Base-by-base conservation (phyloP, 2,329 filamentous ascomycete genomes). In the Aureobasidium sp. region DNA sequence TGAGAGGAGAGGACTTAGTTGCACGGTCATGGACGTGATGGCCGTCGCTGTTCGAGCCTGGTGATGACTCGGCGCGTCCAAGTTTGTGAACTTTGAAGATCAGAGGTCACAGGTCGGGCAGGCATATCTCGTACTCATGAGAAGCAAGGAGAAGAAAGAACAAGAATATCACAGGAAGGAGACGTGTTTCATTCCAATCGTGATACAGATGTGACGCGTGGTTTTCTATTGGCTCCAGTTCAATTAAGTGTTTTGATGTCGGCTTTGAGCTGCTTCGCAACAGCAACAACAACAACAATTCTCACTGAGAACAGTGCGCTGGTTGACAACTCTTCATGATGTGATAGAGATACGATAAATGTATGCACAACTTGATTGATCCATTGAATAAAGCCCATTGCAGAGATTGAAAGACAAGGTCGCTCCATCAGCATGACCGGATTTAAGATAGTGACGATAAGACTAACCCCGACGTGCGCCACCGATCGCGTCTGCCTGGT, bases 401-500 rank as follows among this genome's bases (percentile, higher is more conserved):
- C 17, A n/a, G 14, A 11, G 8, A 29, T 29, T 24, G 19, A 31
- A 17, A 19, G 24, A 17, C 52, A 56, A 24, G 39, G 52, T 56
- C 5, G 1, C 11, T 5, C n/a, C 15, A 11, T 12, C 6, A 1
- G 11, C 52, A 40, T 3, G 5, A 15, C 4, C 37, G 52, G 52
- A 19, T 15, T n/a, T 44, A 56, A 44, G 52, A 56, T 54, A 54
- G 9, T 1, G 2, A 29, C 50, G 53, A 44, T 57, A 57, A 58
- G 29, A 22, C 1, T 0, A 12, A 39, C 49, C 24, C 22, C 33
- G 39, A 40, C 54, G 24, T n/a, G 4, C 24, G 54, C 54, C 54
- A 58, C 54, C 56, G 44, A 19, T 49, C 44, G 44, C 44, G 42
- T 49, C 44, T 59, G 56, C 56, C 56, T 49, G 31, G 14, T 29